Conservation (phyloP, 345 rosid genomes). For the Aquilaria yunnanensis region DNA sequence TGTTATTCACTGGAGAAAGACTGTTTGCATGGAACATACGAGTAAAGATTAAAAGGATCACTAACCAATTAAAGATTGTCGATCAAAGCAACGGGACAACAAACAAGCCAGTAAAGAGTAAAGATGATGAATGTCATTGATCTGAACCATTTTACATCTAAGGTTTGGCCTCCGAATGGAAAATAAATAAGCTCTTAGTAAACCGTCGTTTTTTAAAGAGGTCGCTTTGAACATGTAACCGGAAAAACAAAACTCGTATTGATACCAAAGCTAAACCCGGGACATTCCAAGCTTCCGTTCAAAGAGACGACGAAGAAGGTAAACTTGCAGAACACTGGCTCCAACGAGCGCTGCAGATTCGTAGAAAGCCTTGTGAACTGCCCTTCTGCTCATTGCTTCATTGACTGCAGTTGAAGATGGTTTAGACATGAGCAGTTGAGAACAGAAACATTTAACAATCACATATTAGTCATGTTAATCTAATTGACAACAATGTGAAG, state of each 20-base stretch:
- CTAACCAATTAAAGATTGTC: not conserved
- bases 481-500: too few species aligned
- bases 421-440: too few species aligned
- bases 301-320: constrained; percentile 59
- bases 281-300: constrained; percentile 60
- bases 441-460: too few species aligned
- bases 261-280: constrained; percentile 35
- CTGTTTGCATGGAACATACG: not conserved
- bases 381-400: constrained; percentile 52
- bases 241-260: not conserved
- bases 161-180: too few species aligned
- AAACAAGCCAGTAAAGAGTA: too few species aligned
- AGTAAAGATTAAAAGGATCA: not conserved
- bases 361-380: constrained; percentile 55
- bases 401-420: constrained; percentile 39
- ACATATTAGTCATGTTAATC: too few species aligned
- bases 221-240: constrained; percentile 3
- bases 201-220: constrained; percentile 6
- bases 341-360: constrained; percentile 62
- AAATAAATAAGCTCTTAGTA: not conserved
- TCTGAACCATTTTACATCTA: not conserved
- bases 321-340: constrained; percentile 56
- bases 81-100: too few species aligned
- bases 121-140: not conserved
- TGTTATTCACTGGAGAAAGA: not conserved